phyloP scores from a whole-genome alignment of 1,139 yeast genomes.

The Kurtzmaniella quercitrusa region DNA sequence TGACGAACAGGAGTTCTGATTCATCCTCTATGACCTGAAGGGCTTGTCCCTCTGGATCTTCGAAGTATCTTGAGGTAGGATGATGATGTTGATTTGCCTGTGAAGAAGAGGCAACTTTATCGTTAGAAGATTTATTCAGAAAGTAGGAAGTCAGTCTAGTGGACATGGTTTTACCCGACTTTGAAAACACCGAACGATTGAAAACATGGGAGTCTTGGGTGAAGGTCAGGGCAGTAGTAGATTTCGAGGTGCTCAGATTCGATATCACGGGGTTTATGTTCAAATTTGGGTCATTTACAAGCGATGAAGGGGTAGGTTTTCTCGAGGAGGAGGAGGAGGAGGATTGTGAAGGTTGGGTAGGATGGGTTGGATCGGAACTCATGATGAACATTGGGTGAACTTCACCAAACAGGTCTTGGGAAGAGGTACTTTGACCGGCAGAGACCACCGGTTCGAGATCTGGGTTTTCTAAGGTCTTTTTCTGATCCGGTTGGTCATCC shows the following conservation, averaged over 20 bases:
- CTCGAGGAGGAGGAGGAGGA: background rate
- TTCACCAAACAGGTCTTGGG: constrained; percentile 31
- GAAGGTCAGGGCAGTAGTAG: constrained; percentile 18
- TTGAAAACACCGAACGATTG: constrained; percentile 34
- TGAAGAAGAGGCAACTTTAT: constrained; percentile 2
- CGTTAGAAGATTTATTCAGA: constrained; percentile 10
- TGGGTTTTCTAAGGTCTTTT: background rate
- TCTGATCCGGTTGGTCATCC: background rate
- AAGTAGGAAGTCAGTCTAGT: constrained; percentile 37
- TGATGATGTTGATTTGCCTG: background rate
- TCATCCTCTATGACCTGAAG: constrained; percentile 33
- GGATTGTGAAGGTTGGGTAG: background rate
- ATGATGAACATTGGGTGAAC: constrained; percentile 30
- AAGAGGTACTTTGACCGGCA: constrained; percentile 20
- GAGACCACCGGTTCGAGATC: constrained; percentile 7
- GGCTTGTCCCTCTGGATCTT: constrained; percentile 25
- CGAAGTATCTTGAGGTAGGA: constrained; percentile 7
- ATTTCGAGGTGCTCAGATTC: constrained; percentile 13
- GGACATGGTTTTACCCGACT: constrained; percentile 30
- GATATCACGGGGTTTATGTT: constrained; percentile 38
- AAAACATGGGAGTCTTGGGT: constrained; percentile 23
- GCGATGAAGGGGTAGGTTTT: constrained; percentile 10
- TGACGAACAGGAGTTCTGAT: constrained; percentile 24
- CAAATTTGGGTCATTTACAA: constrained; percentile 28
- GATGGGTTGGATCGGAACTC: constrained; percentile 1